Evolutionary conservation across 495 filamentous ascomycete genomes (phyloP).

Genomic region (Oidiodendron maius): DNA sequence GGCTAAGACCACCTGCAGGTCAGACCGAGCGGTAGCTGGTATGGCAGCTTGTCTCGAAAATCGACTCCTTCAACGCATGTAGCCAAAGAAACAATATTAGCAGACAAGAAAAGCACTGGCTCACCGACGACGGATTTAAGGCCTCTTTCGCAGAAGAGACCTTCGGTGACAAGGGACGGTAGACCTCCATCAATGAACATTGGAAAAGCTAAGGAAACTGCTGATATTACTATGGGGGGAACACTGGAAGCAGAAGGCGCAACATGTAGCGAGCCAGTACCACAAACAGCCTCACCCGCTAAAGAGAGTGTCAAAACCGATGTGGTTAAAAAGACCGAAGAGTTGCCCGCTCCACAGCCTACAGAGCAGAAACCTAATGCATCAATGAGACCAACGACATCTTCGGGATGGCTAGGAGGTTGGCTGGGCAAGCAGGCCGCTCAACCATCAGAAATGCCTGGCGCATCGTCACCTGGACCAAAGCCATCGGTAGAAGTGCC

Average conservation of each 20-base stretch:
- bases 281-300: background rate
- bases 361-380: conserved; percentile 3
- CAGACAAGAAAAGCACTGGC: conserved; percentile 37
- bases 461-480: conserved; percentile 16
- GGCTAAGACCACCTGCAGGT: background rate
- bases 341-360: background rate
- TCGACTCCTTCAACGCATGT: conserved; percentile 67
- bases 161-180: conserved; percentile 14
- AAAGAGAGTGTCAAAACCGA: background rate
- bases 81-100: conserved; percentile 68
- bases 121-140: conserved; percentile 34
- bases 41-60: conserved; percentile 65
- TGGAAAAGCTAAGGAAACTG: conserved; percentile 31
- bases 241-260: conserved; percentile 11
- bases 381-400: conserved; percentile 24
- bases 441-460: conserved; percentile 17
- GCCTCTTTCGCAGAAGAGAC: conserved; percentile 38
- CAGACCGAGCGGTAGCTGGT: conserved; percentile 46
- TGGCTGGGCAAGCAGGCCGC: conserved; percentile 34
- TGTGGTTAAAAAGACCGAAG: background rate
- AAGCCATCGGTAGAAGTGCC: conserved; percentile 14
- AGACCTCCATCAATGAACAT: conserved; percentile 36
- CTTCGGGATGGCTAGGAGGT: conserved; percentile 55
- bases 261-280: background rate
- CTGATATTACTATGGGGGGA: conserved; percentile 21